Evolutionary conservation across 345 rosid genomes (phyloP).

Genomic region (Tarenaya hassleriana): DNA sequence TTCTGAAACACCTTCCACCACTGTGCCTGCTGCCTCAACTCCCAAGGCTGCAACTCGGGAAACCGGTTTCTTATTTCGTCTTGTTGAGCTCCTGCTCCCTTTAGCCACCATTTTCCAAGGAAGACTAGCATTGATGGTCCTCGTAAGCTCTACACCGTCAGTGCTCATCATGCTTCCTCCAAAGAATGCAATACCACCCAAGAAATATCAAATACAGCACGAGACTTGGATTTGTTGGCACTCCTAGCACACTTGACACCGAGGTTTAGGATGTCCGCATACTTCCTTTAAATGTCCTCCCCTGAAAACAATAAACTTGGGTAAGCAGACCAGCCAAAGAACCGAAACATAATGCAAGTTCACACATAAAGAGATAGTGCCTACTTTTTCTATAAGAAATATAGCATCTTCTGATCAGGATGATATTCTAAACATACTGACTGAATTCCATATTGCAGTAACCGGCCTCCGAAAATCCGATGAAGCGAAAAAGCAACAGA

Average conservation of each 20-base stretch:
- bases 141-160: slow-evolving; percentile 37
- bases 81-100: slow-evolving; percentile 40
- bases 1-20: slow-evolving; percentile 31
- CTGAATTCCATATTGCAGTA: no score
- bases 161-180: slow-evolving; percentile 37
- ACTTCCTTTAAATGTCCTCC: no score
- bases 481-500: background rate
- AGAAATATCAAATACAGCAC: slow-evolving; percentile 18
- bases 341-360: background rate
- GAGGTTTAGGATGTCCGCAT: slow-evolving; percentile 4
- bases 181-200: slow-evolving; percentile 29
- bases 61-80: slow-evolving; percentile 34
- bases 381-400: background rate
- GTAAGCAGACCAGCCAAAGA: background rate
- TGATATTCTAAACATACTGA: no score
- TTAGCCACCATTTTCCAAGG: slow-evolving; percentile 49
- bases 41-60: slow-evolving; percentile 22
- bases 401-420: background rate
- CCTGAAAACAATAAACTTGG: slow-evolving; percentile 13
- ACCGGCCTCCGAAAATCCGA: background rate
- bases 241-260: slow-evolving; percentile 23
- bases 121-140: slow-evolving; percentile 37
- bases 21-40: slow-evolving; percentile 11
- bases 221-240: background rate
- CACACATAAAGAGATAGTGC: background rate